These are phyloP conservation scores for Nitzschia putrida DNA, from an alignment of 108 stramenopile genomes.

Conservation along the genomic window DNA sequence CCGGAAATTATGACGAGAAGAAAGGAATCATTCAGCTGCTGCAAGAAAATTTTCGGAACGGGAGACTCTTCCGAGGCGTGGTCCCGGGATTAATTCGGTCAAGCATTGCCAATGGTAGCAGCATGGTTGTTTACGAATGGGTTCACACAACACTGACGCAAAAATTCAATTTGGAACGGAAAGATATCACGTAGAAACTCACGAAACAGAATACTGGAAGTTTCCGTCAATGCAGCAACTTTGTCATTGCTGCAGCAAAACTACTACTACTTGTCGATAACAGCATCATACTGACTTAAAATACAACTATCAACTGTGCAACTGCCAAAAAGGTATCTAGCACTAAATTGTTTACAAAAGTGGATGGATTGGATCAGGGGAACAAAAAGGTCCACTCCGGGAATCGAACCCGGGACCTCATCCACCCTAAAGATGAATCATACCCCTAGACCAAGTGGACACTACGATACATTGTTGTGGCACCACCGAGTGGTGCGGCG, in stretches of 20 bases:
- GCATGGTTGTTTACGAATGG: constrained; percentile 80
- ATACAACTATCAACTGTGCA: no score
- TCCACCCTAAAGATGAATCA: constrained; percentile 84
- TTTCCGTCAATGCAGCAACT: not conserved
- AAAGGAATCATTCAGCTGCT: constrained; percentile 36
- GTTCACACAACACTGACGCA: constrained; percentile 32
- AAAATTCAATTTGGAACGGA: constrained; percentile 31
- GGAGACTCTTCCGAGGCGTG: constrained; percentile 69
- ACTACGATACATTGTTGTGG: no score
- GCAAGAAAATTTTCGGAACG: constrained; percentile 47
- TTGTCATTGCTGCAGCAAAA: not conserved
- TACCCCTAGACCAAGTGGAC: constrained; percentile 72
- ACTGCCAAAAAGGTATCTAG: no score
- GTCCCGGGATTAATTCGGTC: constrained; percentile 65
- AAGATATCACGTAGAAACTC: constrained; percentile 33
- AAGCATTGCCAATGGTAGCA: constrained; percentile 72
- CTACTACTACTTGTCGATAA: no score
- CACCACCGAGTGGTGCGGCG: no score
- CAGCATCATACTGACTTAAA: no score
- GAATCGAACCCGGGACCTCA: constrained; percentile 91
- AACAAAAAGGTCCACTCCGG: constrained; percentile 73
- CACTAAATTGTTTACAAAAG: no score
- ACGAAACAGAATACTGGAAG: no score
- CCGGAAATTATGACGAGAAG: constrained; percentile 60
- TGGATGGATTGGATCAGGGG: not conserved